A percentile compares a stretch with the other conserved stretches of the same genome.
Evolutionary conservation across 2,329 filamentous ascomycete species (phyloP).

Genomic region (Monilinia fructigena): DNA sequence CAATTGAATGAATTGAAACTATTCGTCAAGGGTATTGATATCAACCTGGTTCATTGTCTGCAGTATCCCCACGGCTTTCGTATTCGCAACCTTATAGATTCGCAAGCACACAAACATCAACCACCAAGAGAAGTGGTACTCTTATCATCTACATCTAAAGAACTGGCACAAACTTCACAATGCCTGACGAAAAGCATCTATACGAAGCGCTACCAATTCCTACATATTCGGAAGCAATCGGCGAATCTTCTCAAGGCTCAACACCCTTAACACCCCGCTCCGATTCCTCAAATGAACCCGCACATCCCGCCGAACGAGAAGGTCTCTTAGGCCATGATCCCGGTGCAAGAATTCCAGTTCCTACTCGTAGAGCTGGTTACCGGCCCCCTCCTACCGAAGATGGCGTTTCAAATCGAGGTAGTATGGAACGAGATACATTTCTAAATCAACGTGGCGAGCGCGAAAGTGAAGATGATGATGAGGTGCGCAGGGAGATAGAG

Average conservation of each 20-base stretch:
- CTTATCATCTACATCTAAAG: not conserved
- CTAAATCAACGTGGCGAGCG: constrained; percentile 54
- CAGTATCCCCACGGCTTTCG: not conserved
- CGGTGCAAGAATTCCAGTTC: constrained; percentile 42
- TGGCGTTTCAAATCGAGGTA: constrained; percentile 49
- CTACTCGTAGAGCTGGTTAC: constrained; percentile 59
- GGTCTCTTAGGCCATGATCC: constrained; percentile 64
- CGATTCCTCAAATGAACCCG: constrained; percentile 52
- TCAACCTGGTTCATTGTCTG: constrained; percentile 5
- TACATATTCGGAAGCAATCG: constrained; percentile 77
- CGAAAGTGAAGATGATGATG: constrained; percentile 51
- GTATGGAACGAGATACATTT: constrained; percentile 42
- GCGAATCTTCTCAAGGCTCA: constrained; percentile 58
- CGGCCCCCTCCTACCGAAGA: constrained; percentile 79
- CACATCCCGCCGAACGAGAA: constrained; percentile 73
- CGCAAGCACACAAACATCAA: constrained; percentile 9
- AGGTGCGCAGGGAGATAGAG: constrained; percentile 77
- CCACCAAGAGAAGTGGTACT: constrained; percentile 17
- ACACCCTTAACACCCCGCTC: constrained; percentile 60
- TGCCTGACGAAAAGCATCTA: constrained; percentile 53
- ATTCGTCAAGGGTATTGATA: constrained; percentile 4
- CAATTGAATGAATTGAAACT: not conserved
- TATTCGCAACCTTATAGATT: constrained; percentile 4
- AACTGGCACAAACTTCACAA: constrained; percentile 28
- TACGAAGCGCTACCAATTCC: constrained; percentile 72